Base-by-base conservation (phyloP, 1,284 basidiomycete genomes). In the Tilletia indica region DNA sequence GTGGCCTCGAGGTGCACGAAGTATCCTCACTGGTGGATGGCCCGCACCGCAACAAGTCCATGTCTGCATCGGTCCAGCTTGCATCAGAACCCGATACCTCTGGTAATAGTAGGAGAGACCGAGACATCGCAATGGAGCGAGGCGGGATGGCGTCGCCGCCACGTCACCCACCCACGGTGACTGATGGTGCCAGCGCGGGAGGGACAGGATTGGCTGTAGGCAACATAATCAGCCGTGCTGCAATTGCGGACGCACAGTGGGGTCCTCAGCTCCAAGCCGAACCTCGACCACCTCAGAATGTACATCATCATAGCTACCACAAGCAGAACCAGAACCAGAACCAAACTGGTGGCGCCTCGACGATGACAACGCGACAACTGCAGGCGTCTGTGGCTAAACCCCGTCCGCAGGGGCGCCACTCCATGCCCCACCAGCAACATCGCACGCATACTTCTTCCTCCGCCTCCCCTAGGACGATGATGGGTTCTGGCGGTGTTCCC, bases 201-300 rank as follows among this genome's bases (percentile, higher is more conserved):
- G 42, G 36, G 12, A 19, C 61, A 4, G 61, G 61, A 19, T 16
- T 64, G 61, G 61, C 61, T 19, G 61, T 64, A 16, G 61, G 61
- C 16, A 64, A 38, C 34, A 21, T 64, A 8, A 36, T 64, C 9
- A 64, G 36, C 36, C 31, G 61, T 3, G 61, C 61, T 5, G 36
- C 31, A 16, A 64, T 64, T 34, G 61, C 61, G 3, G 61, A 64
- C 14, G 61, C 61, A 12, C 61, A 64, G 21, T 64, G 61, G 61
- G 61, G 34, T 12, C 61, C 61, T 8, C 61, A 64, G 36, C 36
- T 64, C 16, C 36, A 42, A 39, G 38, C 42, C 42, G 42, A 45
- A 14, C 42, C 42, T 9, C 6, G 42, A 45, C 42, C 42, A 45
- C 42, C 42, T 45, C 42, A 14, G 6, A 45, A 45, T 3, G 42